These are phyloP conservation scores for Colletotrichum eremochloae DNA, from an alignment of 2,329 filamentous ascomycete genomes.

Conservation along the genomic window DNA sequence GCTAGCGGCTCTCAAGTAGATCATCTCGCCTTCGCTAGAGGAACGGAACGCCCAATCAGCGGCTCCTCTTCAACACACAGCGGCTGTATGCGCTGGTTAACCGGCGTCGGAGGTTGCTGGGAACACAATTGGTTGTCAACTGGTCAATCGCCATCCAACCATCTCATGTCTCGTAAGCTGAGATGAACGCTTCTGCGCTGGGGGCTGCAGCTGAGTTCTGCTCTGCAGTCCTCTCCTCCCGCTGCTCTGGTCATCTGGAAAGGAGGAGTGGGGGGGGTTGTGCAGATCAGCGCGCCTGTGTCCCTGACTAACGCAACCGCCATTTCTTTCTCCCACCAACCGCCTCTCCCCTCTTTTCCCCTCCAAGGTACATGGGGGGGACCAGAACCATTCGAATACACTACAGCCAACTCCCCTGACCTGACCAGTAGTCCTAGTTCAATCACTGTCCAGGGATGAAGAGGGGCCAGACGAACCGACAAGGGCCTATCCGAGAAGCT, in stretches of 20 bases:
- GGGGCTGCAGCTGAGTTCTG: neutral
- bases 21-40: conserved; percentile 10
- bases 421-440: too few relatives aligned
- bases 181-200: neutral
- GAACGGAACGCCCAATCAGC: conserved; percentile 30
- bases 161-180: neutral
- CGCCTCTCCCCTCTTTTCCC: neutral
- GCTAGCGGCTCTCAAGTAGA: conserved; percentile 37
- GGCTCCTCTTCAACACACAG: neutral
- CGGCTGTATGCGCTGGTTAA: neutral
- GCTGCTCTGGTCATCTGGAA: conserved; percentile 4
- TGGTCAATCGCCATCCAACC: neutral
- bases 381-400: neutral
- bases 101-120: neutral
- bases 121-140: too few relatives aligned
- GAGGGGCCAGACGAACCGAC: neutral
- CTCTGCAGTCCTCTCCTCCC: neutral
- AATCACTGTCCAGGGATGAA: neutral
- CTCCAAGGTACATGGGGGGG: neutral
- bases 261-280: neutral
- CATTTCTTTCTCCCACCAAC: conserved; percentile 3
- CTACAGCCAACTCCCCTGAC: neutral
- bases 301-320: conserved; percentile 18
- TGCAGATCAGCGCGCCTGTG: neutral
- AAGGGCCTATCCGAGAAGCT: conserved; percentile 3